Conservation (phyloP, 345 rosid species). For the Camelina laxa region DNA sequence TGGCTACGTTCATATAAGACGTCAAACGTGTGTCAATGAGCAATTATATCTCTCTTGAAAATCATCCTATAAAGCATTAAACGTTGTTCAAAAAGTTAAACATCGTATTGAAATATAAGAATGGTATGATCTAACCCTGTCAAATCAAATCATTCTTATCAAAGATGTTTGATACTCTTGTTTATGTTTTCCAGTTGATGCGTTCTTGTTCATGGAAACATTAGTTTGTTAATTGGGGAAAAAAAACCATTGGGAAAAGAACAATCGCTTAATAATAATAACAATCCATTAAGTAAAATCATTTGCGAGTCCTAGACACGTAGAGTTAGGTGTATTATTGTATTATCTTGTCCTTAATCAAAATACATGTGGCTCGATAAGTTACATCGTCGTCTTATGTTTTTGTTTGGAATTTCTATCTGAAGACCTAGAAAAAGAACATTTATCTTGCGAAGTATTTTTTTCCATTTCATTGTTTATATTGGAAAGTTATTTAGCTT, state of each 20-base stretch:
- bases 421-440: slow-evolving; percentile 21
- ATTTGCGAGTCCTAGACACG: not conserved
- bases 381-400: slow-evolving; percentile 14
- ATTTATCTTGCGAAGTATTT: not conserved
- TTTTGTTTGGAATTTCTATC: slow-evolving; percentile 23
- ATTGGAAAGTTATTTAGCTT: slow-evolving; percentile 42
- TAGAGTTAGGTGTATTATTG: slow-evolving; percentile 6
- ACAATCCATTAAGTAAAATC: not conserved
- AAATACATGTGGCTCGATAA: slow-evolving; percentile 30
- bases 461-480: not conserved
- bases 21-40: slow-evolving; percentile 27
- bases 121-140: slow-evolving; percentile 24
- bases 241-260: not conserved
- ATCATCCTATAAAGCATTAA: slow-evolving; percentile 15
- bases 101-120: slow-evolving; percentile 17
- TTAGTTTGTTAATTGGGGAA: slow-evolving; percentile 6
- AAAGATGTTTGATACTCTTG: slow-evolving; percentile 7
- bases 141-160: slow-evolving; percentile 26
- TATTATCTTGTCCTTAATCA: not conserved
- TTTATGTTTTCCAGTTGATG: not conserved
- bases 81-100: slow-evolving; percentile 13
- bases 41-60: slow-evolving; percentile 41
- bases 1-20: slow-evolving; percentile 33
- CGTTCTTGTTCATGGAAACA: slow-evolving; percentile 7
- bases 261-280: not conserved